Base-by-base conservation (phyloP, 176 grass and related monocot species). In the maize (Zea mays) region DNA sequence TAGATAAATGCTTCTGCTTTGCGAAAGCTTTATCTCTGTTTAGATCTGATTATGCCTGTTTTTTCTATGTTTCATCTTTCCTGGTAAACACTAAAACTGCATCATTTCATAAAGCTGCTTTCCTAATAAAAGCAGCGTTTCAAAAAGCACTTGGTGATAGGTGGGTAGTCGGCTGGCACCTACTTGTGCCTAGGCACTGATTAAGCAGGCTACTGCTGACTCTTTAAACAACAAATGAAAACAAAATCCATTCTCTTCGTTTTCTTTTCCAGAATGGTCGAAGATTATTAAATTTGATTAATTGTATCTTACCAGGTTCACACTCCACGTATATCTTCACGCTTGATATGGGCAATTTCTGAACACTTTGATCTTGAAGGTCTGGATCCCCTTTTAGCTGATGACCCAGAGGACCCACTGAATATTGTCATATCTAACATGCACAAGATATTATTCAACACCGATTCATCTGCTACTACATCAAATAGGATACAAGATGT, bases 361-460 rank as follows among this genome's bases (percentile, higher is more conserved):
- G 96, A 99, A 82, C 96, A 99, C 72, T 92, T 99, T 59, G 96
- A 99, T 86, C 85, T 99, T 82, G 96, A 99, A 82, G 96, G 96
- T 73, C 75, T 99, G 48, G 96, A 99, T 85, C 96, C 96, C 27
- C 89, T 99, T 82, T 87, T 99, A 71, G 96, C 96, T 83, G 96
- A 99, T 90, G 96, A 99, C 67, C 96, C 92, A 50, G 96, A 99
- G 71, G 96, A 99, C 72, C 96, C 96, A 10, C 58, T 99, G 69
- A 99, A 99, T 85, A 99, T 95, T 56, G 86, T 99, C 69, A 90
- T 99, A 86, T 86, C 96, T 72, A 99, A 94, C 67, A 94, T 99
- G 80, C 96, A 99, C 56, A 99, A 95, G 72, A 88, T 94, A 68
- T 88, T 99, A 80, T 95, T 99, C 83, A 95, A 83, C 80, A 87